Percentiles rank a stretch among this genome's conserved stretches.
Conservation (phyloP, 2,329 filamentous ascomycete species). For the Fusarium staphyleae region DNA sequence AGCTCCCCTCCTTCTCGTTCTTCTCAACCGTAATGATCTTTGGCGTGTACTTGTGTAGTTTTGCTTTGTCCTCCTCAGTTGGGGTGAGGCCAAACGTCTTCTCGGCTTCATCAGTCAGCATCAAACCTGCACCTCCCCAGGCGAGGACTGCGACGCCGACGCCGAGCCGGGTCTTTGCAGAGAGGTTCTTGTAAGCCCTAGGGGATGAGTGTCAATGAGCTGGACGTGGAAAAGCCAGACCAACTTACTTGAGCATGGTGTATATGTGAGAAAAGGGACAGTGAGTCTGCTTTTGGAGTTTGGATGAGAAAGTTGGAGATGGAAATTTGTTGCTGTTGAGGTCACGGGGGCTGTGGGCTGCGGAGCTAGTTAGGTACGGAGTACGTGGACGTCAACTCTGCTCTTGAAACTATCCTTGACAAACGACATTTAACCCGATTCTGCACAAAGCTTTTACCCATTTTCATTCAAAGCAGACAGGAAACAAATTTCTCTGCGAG, state of each 20-base stretch:
- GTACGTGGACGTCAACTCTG: too few relatives aligned
- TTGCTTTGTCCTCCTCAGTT: slow-evolving; percentile 74
- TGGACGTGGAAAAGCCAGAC: too few relatives aligned
- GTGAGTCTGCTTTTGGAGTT: not conserved
- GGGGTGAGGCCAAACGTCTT: slow-evolving; percentile 75
- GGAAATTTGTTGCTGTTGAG: slow-evolving; percentile 8
- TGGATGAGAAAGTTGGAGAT: slow-evolving; percentile 1
- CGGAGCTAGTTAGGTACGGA: too few relatives aligned
- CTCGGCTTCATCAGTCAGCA: slow-evolving; percentile 75
- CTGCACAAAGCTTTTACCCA: too few relatives aligned
- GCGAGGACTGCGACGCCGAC: slow-evolving; percentile 78
- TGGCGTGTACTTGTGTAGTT: slow-evolving; percentile 67
- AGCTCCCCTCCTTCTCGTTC: slow-evolving; percentile 24
- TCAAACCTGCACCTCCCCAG: slow-evolving; percentile 78
- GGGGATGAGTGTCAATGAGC: slow-evolving; percentile 3
- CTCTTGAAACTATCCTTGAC: too few relatives aligned
- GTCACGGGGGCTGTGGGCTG: slow-evolving; percentile 2
- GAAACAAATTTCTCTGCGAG: too few relatives aligned
- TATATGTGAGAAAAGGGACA: slow-evolving; percentile 1
- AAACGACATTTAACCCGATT: too few relatives aligned
- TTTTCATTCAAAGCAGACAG: too few relatives aligned
- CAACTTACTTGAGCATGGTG: slow-evolving; percentile 35
- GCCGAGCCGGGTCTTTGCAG: slow-evolving; percentile 72
- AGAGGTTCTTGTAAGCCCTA: slow-evolving; percentile 75
- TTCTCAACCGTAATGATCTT: slow-evolving; percentile 67